A percentile compares a stretch with the other conserved stretches of the same genome.
These are phyloP conservation scores for Taiwanofungus camphoratus DNA, from an alignment of 1,284 basidiomycete genomes.

Conservation along the genomic window DNA sequence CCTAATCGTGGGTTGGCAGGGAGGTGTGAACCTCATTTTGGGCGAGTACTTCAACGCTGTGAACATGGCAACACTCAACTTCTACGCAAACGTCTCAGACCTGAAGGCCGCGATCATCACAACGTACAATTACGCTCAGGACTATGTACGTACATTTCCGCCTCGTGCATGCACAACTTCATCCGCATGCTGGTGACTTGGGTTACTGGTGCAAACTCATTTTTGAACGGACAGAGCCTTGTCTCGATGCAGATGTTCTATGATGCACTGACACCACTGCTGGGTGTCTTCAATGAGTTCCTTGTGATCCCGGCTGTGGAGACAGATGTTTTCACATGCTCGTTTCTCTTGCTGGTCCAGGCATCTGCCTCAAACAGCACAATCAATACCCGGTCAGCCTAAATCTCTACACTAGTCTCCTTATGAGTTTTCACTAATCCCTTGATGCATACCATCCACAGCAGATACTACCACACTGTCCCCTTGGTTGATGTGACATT, in stretches of 20 bases:
- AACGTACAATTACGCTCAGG: constrained; percentile 43
- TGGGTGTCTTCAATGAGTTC: constrained; percentile 39
- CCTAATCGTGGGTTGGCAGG: too few species aligned
- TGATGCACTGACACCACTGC: constrained; percentile 35
- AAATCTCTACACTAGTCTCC: not conserved
- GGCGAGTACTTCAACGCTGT: constrained; percentile 32
- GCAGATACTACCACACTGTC: constrained; percentile 45
- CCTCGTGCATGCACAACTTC: not conserved
- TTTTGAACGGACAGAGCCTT: too few species aligned
- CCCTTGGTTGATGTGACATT: constrained; percentile 37
- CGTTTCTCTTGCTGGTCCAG: constrained; percentile 35
- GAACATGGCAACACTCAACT: constrained; percentile 43
- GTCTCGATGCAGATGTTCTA: constrained; percentile 34
- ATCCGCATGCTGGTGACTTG: not conserved
- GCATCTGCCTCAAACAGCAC: constrained; percentile 37
- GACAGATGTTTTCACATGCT: constrained; percentile 29
- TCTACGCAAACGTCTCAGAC: constrained; percentile 41
- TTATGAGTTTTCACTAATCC: not conserved
- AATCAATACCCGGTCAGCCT: constrained; percentile 31
- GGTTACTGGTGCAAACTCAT: constrained; percentile 11
- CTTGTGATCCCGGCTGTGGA: constrained; percentile 28
- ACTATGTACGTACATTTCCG: constrained; percentile 27
- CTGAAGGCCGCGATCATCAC: constrained; percentile 58
- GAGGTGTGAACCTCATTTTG: constrained; percentile 40
- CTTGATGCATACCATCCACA: constrained; percentile 16